A percentile compares a stretch with the other conserved stretches of the same genome.
phyloP scores from a whole-genome alignment of 1,284 basidiomycete genomes.

The Phylloporus sp. region DNA sequence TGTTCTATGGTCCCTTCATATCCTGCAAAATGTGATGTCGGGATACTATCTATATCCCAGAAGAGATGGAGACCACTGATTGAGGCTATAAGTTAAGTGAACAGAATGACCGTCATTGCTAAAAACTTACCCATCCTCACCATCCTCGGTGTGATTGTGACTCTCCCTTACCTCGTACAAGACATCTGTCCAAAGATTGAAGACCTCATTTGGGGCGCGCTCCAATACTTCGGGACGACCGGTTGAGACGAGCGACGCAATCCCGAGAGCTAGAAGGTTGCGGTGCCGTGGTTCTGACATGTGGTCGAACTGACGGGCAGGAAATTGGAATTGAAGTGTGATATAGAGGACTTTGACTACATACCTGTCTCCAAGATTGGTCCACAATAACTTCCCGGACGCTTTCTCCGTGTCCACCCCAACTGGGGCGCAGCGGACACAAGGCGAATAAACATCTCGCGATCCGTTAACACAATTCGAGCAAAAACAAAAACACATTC shows the following conservation, averaged over 20 bases:
- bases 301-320: constrained; percentile 73
- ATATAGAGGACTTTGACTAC: constrained; percentile 20
- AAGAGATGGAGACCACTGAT: constrained; percentile 55
- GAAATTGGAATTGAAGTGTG: constrained; percentile 1
- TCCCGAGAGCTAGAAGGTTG: constrained; percentile 78
- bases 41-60: constrained; percentile 72
- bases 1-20: constrained; percentile 75
- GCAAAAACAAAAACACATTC: constrained; percentile 76
- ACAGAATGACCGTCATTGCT: neutral
- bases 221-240: constrained; percentile 74
- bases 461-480: constrained; percentile 70
- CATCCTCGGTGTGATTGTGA: constrained; percentile 47
- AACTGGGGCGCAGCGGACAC: constrained; percentile 64
- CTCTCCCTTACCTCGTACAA: constrained; percentile 87
- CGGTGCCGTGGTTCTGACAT: constrained; percentile 81
- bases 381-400: constrained; percentile 74
- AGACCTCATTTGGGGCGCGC: constrained; percentile 75
- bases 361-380: constrained; percentile 82
- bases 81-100: constrained; percentile 5
- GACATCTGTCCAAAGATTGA: constrained; percentile 91
- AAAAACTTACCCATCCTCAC: constrained; percentile 43
- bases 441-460: constrained; percentile 69
- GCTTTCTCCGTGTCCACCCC: constrained; percentile 57
- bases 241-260: constrained; percentile 75
- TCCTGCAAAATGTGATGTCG: constrained; percentile 61